These are phyloP conservation scores for Monascus purpureus DNA, from an alignment of 495 filamentous ascomycete genomes.

Conservation along the genomic window DNA sequence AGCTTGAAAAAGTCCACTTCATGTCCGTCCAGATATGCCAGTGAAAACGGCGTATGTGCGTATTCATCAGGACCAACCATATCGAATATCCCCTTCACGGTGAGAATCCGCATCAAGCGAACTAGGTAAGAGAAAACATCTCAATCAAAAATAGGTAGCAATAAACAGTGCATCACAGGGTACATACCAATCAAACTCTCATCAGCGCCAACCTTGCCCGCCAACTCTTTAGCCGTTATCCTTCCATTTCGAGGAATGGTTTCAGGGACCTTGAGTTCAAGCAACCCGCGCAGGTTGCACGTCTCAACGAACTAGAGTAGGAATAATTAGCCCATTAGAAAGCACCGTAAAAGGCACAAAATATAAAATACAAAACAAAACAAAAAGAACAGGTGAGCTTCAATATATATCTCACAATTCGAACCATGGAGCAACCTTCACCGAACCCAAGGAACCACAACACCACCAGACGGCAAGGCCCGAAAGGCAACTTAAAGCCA, in stretches of 20 bases:
- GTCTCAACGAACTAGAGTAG: background rate
- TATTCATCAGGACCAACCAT: conserved; percentile 7
- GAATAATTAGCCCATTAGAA: background rate
- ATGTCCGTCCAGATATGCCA: conserved; percentile 11
- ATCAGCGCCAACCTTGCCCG: conserved; percentile 5
- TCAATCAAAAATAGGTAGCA: too few species aligned
- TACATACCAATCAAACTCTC: conserved; percentile 8
- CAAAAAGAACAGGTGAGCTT: background rate
- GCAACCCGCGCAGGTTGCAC: conserved; percentile 6
- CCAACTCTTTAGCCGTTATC: conserved; percentile 7
- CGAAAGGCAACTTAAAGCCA: conserved; percentile 1
- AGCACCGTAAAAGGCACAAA: too few species aligned
- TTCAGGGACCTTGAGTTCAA: conserved; percentile 8
- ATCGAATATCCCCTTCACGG: conserved; percentile 8
- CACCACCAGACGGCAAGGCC: too few species aligned
- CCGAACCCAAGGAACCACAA: background rate
- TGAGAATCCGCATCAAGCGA: conserved; percentile 11
- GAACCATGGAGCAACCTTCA: background rate
- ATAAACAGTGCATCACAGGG: too few species aligned
- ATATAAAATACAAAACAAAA: background rate
- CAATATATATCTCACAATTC: background rate
- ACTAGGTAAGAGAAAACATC: conserved; percentile 1
- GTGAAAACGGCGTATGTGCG: conserved; percentile 8
- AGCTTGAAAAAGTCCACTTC: conserved; percentile 11
- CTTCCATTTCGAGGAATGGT: conserved; percentile 9